Base-by-base conservation (phyloP, 257 asterid genomes). In the Misopates orontium region DNA sequence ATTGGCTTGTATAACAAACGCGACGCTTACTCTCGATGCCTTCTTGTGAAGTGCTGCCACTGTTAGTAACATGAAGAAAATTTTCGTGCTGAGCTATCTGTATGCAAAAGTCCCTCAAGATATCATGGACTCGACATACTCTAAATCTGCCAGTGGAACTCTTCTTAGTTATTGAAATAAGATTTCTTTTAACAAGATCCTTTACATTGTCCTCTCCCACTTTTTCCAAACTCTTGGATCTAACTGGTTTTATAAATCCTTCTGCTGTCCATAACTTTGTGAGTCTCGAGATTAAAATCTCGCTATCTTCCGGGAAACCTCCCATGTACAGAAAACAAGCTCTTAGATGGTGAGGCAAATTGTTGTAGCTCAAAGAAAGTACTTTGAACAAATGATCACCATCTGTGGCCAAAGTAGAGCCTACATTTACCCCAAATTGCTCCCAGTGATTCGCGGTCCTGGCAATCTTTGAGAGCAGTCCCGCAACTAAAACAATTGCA, bases 351-450 rank as follows among this genome's bases (percentile, higher is more conserved):
- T 45, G 8, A 1, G 57, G 68, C 56, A 62, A 25, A 32, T 63
- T 1, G 8, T 28, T 48, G 45, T 63, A 48, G 24, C 69, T 63
- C 69, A 62, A 45, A 47, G 59, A 63, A 10, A 63, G 28, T 63
- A 63, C 18, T 10, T 49, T 8, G 1, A 8, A n/a, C n/a, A 17
- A 47, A 6, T 47, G 41, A 10, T 8, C 14, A 15, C 47, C 68
- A 9, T 9, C 11, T 0, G 1, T 1, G 5, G 40, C 10, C 0
- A 62, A 0, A 0, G 16, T 3, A 1, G 68, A 45, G 56, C 44
- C n/a, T 50, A 62, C 54, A 6, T 24, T 62, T 45, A 24, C 3
- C 2, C 0, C 68, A n/a, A 47, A 22, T 3, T 8, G n/a, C 16
- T n/a, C 9, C 68, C 68, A 62, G 1, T 3, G 48, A 4, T 16